These are phyloP conservation scores for Panicum miliaceum DNA, from an alignment of 176 grass and related monocot genomes.

Conservation along the genomic window DNA sequence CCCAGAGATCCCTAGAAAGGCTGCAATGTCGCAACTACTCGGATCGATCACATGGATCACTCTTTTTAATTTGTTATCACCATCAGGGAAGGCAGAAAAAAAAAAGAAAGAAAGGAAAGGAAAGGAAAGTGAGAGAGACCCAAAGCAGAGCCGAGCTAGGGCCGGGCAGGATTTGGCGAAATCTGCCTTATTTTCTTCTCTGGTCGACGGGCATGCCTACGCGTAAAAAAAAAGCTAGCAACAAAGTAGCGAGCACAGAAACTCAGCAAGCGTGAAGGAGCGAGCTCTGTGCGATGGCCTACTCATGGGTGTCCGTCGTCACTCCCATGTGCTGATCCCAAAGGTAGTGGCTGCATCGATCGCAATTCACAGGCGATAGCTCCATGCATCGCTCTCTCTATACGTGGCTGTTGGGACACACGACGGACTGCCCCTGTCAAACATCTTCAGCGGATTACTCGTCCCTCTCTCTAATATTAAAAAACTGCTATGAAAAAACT, in stretches of 20 bases:
- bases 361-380: neutral
- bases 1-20: neutral
- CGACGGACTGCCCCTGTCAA: no score
- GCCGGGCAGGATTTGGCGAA: neutral
- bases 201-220: neutral
- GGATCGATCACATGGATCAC: slow-evolving; percentile 9
- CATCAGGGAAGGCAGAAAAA: neutral
- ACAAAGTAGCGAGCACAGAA: no score
- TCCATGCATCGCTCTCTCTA: neutral
- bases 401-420: neutral
- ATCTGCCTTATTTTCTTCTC: neutral
- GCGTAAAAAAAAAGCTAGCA: neutral
- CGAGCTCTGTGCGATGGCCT: neutral
- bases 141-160: neutral
- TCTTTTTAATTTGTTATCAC: neutral
- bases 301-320: neutral
- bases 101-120: neutral
- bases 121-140: neutral
- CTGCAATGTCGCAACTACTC: neutral
- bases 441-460: no score
- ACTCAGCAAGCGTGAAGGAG: neutral
- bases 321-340: slow-evolving; percentile 36
- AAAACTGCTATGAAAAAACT: neutral
- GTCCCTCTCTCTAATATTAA: no score
- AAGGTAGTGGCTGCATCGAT: neutral